Evolutionary conservation across 2,329 filamentous ascomycete genomes (phyloP).

Genomic region (Penicillium sp.): DNA sequence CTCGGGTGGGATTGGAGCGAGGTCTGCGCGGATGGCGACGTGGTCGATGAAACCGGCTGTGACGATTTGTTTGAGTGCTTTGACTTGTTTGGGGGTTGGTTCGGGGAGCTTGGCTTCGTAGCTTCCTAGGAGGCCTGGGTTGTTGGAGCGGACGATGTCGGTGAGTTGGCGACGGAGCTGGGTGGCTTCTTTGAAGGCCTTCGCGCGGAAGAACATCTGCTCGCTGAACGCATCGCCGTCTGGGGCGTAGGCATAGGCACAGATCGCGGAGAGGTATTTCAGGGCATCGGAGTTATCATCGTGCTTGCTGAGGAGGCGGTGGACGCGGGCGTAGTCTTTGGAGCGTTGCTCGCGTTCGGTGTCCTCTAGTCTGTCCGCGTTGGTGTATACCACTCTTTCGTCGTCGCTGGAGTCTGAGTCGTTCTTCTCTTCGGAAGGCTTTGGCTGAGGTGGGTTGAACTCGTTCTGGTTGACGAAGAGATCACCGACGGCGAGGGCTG

Average conservation of each 20-base stretch:
- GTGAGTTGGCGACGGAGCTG: slow-evolving; percentile 82
- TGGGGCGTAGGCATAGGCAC: slow-evolving; percentile 75
- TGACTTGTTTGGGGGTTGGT: slow-evolving; percentile 66
- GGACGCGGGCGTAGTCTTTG: slow-evolving; percentile 67
- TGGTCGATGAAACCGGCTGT: slow-evolving; percentile 93
- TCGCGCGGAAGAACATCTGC: slow-evolving; percentile 79
- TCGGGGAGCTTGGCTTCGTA: slow-evolving; percentile 55
- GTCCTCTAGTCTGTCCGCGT: slow-evolving; percentile 69
- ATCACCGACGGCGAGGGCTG: slow-evolving; percentile 82
- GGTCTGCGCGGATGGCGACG: slow-evolving; percentile 85
- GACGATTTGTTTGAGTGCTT: slow-evolving; percentile 83
- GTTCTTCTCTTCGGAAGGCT: slow-evolving; percentile 22
- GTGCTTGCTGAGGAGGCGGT: slow-evolving; percentile 73
- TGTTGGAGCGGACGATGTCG: slow-evolving; percentile 72
- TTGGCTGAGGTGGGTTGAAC: slow-evolving; percentile 59
- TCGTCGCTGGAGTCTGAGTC: slow-evolving; percentile 36
- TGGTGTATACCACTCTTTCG: slow-evolving; percentile 51
- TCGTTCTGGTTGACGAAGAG: slow-evolving; percentile 82
- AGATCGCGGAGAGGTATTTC: slow-evolving; percentile 84
- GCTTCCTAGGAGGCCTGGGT: slow-evolving; percentile 49
- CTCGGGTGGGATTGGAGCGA: slow-evolving; percentile 71
- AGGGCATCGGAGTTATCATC: slow-evolving; percentile 85
- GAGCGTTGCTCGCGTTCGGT: slow-evolving; percentile 65
- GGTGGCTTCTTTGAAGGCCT: slow-evolving; percentile 80
- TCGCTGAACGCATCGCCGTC: slow-evolving; percentile 70